Base-by-base conservation (phyloP, 192 early-diverging fungal species). In the Rhizoclosmatium sp. region DNA sequence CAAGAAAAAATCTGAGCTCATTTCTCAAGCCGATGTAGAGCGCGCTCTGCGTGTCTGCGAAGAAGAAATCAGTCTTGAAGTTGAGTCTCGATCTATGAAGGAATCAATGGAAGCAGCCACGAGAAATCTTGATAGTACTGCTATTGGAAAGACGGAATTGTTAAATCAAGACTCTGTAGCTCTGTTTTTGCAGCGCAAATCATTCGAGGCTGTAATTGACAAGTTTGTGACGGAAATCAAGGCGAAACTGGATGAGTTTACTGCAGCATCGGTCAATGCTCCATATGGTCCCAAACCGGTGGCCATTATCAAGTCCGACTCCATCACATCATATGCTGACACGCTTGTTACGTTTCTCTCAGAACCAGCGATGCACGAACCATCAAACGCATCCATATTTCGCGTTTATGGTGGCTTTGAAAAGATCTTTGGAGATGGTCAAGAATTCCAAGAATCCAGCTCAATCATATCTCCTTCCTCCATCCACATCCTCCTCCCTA, bases 401-500 rank as follows among this genome's bases (percentile, higher is more conserved):
- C 51, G 51, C 5, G 9, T 54, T 16, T 54, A 12, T 54, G 51
- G 1, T 16, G 51, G 62, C 7, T 65, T 65, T 65, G 62, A 41
- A 41, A 41, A 65, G 7, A 65, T 65, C 10, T 65, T 65, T 54
- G 9, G 16, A 12, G 51, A 7, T 54, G 5, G 51, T 16, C 5
- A 54, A 7, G 51, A 54, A 54, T 7, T 0, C 16, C 51, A 54
- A 16, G 51, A 12, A 12, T 16, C 5, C 5, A 54, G 51, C 9
- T 12, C 9, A 12, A 54, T 54, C 16, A 54, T 54, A 54, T 54
- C 51, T 54, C 21, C 67, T 14, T 42, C 9, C 14, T 46, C 67
- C 23, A 69, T 69, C 23, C 39, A 69, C 46, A 9, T 44, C 44
- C 7, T 69, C 4, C 67, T 69, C 14, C 67, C 67, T 48, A 45